Evolutionary conservation across 2,329 filamentous ascomycete genomes (phyloP), one percentile per base, ranked within the genome.

Genomic region (Talaromyces sp.): DNA sequence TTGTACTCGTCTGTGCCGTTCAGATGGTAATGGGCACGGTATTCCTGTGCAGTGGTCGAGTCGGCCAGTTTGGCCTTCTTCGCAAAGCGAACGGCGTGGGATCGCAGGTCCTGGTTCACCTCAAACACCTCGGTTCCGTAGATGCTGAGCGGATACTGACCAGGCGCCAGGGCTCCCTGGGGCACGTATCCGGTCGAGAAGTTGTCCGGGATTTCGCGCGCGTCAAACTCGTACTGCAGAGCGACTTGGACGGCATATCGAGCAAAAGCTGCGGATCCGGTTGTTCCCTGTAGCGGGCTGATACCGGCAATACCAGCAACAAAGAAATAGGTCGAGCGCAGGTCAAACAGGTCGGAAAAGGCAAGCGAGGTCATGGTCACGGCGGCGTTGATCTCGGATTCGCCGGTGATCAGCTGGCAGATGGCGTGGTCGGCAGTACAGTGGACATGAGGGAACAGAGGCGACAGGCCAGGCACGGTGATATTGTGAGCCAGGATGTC

Each of bases 321-420:
- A 61, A 92, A 73, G 73, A 91, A 91, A 75, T 92, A 92, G 1
- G 89, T 88, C 55, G 79, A 73, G 1, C 76, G 81, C 13, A 92
- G 80, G 73, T 92, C 81, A 72, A 92, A 91, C 11, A 77, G 69
- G 1, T 78, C 71, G 0, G 85, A 88, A 15, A 87, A 80, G n/a
- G 84, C 77, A 10, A 92, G 78, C 0, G 89, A 84, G 54, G 82
- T 82, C 63, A 90, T 81, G 0, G 87, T 87, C 7, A 83, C 75
- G 0, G 90, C 90, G 0, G 90, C 88, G 70, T 92, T 93, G 77
- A 92, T 90, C 74, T 91, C 88, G 10, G 82, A 80, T 72, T 88
- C 87, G 60, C 88, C 88, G 1, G 86, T 85, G 9, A 85, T 85
- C 53, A 91, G 67, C 69, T 92, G 88, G 74, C 90, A 92, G 55